Base-by-base conservation (phyloP, 2,329 filamentous ascomycete species). In the Paraconiothyrium sp. region DNA sequence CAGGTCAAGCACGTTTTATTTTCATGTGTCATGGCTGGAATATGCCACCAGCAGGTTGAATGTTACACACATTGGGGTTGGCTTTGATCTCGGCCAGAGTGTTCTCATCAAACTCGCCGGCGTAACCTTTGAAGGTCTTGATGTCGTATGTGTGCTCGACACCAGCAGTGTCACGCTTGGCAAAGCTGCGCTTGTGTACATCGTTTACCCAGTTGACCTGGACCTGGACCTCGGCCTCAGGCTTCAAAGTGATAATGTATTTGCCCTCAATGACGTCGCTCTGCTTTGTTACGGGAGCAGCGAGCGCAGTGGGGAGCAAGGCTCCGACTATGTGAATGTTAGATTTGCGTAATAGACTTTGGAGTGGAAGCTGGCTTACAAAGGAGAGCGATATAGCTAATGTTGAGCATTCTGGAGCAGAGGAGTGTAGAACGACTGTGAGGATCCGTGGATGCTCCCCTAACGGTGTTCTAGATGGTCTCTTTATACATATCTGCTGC, bases 131-230 rank as follows among this genome's bases (percentile, higher is more conserved):
- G 70, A 81, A 83, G 50, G 75, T 70, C 44, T 76, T 69, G 67
- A 84, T 80, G 44, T 72, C 73, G 71, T 79, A 84, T 14, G 75
- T 78, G 65, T 79, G 79, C 67, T 82, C 78, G 10, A 84, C 69
- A 57, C 78, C 78, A 54, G 51, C 64, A 30, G 69, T 75, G 67
- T 72, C 68, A 63, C 79, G 74, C 62, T 77, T 70, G 63, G 43
- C 65, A 59, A 82, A 60, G 69, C 78, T 80, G 49, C 74, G 76
- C 59, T 69, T 69, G 58, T 81, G 76, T 8, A 82, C 67, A 48
- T 76, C 74, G 50, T 64, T 69, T 59, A 76, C 76, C 67, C 67
- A 70, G 54, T 27, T 64, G 32, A 68, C 56, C 65, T 82, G 78
- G 27, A 72, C 69, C 62, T 79, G 73, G 54, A 79, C 64, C 35